A percentile compares a stretch with the other conserved stretches of the same genome.
These are phyloP conservation scores for Cladorrhinum samala DNA, from an alignment of 495 filamentous ascomycete species.

Conservation along the genomic window DNA sequence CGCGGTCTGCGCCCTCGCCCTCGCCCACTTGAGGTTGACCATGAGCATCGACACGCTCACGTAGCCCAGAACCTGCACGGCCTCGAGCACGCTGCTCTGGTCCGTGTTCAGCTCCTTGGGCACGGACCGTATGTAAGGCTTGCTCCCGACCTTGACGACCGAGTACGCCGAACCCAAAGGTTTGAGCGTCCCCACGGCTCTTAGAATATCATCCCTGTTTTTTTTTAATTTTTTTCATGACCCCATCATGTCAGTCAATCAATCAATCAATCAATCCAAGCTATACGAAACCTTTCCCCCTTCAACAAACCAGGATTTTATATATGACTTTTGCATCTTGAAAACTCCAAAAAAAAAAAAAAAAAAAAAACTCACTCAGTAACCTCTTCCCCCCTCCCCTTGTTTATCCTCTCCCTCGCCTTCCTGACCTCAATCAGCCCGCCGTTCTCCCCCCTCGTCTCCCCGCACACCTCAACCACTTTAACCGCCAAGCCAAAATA, in stretches of 20 bases:
- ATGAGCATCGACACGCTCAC: constrained; percentile 88
- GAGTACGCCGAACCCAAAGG: constrained; percentile 86
- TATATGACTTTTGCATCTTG: too few species aligned
- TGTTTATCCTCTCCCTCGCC: constrained; percentile 64
- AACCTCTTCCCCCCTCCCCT: constrained; percentile 64
- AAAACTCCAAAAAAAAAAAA: too few species aligned
- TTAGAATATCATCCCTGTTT: constrained; percentile 79
- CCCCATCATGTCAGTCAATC: background rate
- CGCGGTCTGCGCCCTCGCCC: constrained; percentile 77
- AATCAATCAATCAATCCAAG: background rate
- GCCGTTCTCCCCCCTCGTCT: constrained; percentile 84
- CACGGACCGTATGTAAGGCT: constrained; percentile 83
- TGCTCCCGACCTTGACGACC: constrained; percentile 70
- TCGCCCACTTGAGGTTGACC: constrained; percentile 82
- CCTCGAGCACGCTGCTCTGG: constrained; percentile 86
- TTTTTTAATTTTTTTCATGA: background rate
- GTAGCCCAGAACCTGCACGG: constrained; percentile 75
- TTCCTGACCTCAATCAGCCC: constrained; percentile 83
- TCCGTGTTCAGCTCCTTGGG: constrained; percentile 96
- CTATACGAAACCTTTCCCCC: too few species aligned
- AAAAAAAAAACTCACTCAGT: constrained; percentile 43
- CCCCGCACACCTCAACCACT: constrained; percentile 87
- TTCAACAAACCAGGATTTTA: too few species aligned
- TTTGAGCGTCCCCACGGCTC: constrained; percentile 79
- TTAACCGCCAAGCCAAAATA: constrained; percentile 94